These are phyloP conservation scores for Psophocarpus tetragonolobus DNA, from an alignment of 306 rosid genomes.

Conservation along the genomic window DNA sequence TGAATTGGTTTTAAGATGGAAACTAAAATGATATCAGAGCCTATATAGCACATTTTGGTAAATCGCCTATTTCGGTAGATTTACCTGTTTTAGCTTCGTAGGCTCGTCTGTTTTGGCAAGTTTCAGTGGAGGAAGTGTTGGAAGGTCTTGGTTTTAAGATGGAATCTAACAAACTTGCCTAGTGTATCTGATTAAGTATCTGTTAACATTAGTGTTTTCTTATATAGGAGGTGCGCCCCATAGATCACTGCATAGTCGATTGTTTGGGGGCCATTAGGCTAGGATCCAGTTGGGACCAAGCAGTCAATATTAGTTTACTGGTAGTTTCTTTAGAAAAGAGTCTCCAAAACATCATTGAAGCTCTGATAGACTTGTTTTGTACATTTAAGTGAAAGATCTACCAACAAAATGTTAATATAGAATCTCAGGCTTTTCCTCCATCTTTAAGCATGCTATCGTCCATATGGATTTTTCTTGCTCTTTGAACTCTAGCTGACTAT, in stretches of 20 bases:
- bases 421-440: neutral
- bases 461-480: neutral
- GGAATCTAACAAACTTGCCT: no score
- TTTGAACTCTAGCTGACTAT: neutral
- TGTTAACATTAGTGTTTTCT: neutral
- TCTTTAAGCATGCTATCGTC: neutral
- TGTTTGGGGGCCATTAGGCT: neutral
- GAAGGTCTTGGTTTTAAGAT: no score
- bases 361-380: neutral
- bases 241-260: neutral
- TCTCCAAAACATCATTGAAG: neutral
- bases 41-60: no score
- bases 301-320: neutral
- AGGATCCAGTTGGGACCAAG: neutral
- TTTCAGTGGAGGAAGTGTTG: no score
- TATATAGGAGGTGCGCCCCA: neutral
- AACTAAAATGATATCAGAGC: no score
- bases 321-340: conserved; percentile 10
- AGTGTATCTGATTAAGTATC: neutral
- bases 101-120: no score
- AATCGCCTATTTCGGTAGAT: no score
- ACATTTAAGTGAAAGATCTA: conserved; percentile 7
- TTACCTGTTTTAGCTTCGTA: no score
- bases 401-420: neutral
- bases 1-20: no score